Base-by-base conservation (phyloP, 306 rosid genomes). In the Medicago arabica region DNA sequence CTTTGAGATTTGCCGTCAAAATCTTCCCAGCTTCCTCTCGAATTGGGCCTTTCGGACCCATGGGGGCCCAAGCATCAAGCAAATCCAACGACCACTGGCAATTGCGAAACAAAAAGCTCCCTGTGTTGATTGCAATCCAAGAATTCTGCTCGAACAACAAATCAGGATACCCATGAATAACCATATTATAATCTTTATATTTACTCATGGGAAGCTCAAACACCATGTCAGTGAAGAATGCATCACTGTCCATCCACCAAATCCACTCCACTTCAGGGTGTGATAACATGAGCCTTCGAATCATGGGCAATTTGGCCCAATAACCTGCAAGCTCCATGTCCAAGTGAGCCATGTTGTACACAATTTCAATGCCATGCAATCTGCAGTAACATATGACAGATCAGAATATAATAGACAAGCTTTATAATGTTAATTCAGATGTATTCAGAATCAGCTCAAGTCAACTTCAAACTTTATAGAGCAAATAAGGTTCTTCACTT, bases 201-300 rank as follows among this genome's bases (percentile, higher is more conserved):
- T 90, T 95, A 1, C 79, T 50, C 18, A 88, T 47, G 0, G 98
- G 98, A 71, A 95, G 86, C 81, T 95, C 88, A 54, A 92, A 95
- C 36, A 92, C 91, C 96, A 95, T 90, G 28, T 95, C 98, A 2
- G 98, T 95, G 49, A 95, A 95, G 69, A 95, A 80, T 0, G 98
- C 98, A 77, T 95, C 98, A 74, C 99, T 96, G 46, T 96, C 99
- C 98, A 95, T 90, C 98, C 98, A 95, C 98, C 98, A 95, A 86
- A 95, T 95, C 98, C 98, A 95, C 78, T 95, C 97, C 7, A 95
- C 98, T 71, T 95, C 98, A 0, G 97, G 97, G 54, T 95, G 98
- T 1, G 98, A 92, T 72, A 95, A 53, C 98, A 92, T 95, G 74
- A 95, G 55, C 75, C 90, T 82, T 71, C 98, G 51, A 69, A 95